These are phyloP conservation scores for Phytophthora uliginosa DNA, from an alignment of 352 stramenopile species.

Conservation along the genomic window DNA sequence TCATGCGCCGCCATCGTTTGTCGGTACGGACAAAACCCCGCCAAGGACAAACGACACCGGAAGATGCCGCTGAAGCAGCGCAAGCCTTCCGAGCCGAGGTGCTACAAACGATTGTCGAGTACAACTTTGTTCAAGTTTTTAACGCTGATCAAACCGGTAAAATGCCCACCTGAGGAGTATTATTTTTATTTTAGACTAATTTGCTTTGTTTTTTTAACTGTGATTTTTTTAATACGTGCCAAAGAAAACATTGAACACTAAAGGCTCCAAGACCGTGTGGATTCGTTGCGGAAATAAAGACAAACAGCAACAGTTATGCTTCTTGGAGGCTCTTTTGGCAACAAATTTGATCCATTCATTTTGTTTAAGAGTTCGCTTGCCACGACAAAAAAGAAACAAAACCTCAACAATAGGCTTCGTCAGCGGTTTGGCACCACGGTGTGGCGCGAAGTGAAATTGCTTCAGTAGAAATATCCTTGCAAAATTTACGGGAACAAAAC, in stretches of 20 bases:
- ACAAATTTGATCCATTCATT: conserved; percentile 35
- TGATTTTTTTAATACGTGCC: background rate
- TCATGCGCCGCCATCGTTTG: background rate
- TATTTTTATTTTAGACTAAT: background rate
- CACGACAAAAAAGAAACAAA: background rate
- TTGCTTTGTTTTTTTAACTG: background rate
- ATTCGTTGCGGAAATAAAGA: conserved; percentile 19
- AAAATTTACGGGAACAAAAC: background rate
- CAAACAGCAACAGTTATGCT: conserved; percentile 47
- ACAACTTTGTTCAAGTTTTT: background rate
- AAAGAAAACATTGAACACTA: background rate
- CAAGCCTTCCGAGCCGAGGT: background rate
- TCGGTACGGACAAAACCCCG: background rate
- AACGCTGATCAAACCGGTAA: background rate
- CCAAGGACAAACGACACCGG: background rate
- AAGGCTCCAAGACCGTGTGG: conserved; percentile 36
- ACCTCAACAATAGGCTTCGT: background rate
- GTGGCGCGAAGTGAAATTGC: background rate
- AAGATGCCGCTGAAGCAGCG: background rate
- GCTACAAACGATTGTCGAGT: background rate
- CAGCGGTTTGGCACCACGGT: background rate
- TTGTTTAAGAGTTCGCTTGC: background rate
- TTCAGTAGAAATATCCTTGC: background rate
- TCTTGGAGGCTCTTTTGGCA: conserved; percentile 23
- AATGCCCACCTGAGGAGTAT: background rate